Evolutionary conservation across 2,329 filamentous ascomycete genomes (phyloP).

Genomic region (Colletotrichum sp.): DNA sequence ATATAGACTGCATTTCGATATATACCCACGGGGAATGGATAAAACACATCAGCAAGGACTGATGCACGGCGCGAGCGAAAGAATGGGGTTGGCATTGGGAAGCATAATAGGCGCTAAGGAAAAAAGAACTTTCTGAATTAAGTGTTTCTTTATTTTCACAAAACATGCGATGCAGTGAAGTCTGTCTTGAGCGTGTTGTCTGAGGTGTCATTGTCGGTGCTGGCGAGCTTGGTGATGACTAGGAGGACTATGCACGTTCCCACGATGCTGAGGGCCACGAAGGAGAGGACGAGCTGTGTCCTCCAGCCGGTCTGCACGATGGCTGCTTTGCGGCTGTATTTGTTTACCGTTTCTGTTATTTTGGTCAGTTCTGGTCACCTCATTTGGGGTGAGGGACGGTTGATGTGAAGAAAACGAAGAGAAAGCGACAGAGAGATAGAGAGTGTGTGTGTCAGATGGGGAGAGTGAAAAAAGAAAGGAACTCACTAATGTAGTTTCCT

Average conservation of each 20-base stretch:
- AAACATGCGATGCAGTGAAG: background rate
- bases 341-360: slow-evolving; percentile 68
- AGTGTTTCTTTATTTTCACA: background rate
- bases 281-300: slow-evolving; percentile 77
- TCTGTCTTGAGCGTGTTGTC: background rate
- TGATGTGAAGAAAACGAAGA: background rate
- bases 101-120: background rate
- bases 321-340: slow-evolving; percentile 79
- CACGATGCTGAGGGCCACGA: slow-evolving; percentile 67
- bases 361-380: too few relatives aligned
- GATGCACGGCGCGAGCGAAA: background rate
- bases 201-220: background rate
- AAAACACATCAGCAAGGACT: background rate
- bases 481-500: slow-evolving; percentile 82
- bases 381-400: too few relatives aligned
- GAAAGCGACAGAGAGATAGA: background rate
- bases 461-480: background rate
- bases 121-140: background rate
- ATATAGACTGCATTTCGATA: slow-evolving; percentile 11
- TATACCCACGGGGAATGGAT: slow-evolving; percentile 17
- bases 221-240: slow-evolving; percentile 46
- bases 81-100: background rate
- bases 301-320: slow-evolving; percentile 94
- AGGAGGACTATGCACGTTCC: slow-evolving; percentile 70
- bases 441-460: background rate